Percentiles rank a stretch among this genome's conserved stretches.
phyloP scores from a whole-genome alignment of 371 early-diverging fungal species.

The Saksenaea vasiformis region DNA sequence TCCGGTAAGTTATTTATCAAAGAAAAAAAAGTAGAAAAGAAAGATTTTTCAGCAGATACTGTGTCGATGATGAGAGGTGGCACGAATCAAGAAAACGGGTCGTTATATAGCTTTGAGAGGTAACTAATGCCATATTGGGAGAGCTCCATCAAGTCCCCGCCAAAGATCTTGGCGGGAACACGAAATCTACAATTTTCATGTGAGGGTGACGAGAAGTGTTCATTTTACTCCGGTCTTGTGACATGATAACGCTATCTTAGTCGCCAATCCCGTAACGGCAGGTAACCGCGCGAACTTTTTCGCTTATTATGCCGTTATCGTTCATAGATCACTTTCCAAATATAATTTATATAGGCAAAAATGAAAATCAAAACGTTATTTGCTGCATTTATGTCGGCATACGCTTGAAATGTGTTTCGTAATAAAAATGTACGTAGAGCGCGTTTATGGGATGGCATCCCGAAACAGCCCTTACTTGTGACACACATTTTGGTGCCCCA shows the following conservation, averaged over 20 bases:
- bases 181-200: background rate
- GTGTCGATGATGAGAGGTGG: background rate
- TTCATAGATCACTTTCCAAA: background rate
- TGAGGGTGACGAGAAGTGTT: background rate
- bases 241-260: slow-evolving; percentile 3
- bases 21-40: background rate
- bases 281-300: background rate
- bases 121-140: background rate
- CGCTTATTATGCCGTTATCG: slow-evolving; percentile 1
- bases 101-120: background rate
- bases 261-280: slow-evolving; percentile 1
- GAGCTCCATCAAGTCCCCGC: background rate
- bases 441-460: background rate
- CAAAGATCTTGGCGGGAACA: slow-evolving; percentile 3
- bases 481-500: background rate
- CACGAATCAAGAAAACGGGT: background rate
- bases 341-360: slow-evolving; percentile 1
- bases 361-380: background rate
- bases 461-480: background rate
- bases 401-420: background rate
- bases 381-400: background rate
- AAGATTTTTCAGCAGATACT: background rate
- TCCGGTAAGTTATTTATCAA: no score
- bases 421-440: background rate
- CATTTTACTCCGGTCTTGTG: slow-evolving; percentile 2